A percentile compares a stretch with the other conserved stretches of the same genome.
Evolutionary conservation across 148 eudicot species (phyloP).

Genomic region (Dianthus caryophyllus): DNA sequence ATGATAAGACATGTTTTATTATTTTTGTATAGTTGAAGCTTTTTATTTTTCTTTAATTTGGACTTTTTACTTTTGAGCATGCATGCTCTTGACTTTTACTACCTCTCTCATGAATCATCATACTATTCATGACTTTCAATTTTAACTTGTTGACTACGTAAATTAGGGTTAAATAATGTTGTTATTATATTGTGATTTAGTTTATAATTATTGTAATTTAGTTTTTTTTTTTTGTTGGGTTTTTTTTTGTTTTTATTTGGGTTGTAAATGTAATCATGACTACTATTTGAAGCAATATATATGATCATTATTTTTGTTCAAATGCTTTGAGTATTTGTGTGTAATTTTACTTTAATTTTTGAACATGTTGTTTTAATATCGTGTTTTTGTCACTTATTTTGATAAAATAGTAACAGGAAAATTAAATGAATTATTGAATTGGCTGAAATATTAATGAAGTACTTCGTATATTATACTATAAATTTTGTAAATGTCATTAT

Average conservation of each 20-base stretch:
- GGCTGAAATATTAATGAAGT: no score
- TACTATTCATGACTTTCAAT: neutral
- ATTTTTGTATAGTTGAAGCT: slow-evolving; percentile 32
- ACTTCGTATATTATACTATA: no score
- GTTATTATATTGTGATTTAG: neutral
- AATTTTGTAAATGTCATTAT: no score
- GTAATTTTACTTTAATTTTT: no score
- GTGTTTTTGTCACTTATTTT: no score
- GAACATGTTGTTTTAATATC: no score
- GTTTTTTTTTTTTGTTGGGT: neutral
- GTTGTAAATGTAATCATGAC: slow-evolving; percentile 7
- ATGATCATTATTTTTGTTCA: no score
- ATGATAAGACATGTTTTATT: neutral
- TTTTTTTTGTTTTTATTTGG: neutral
- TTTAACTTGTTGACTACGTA: slow-evolving; percentile 3
- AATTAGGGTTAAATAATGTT: neutral
- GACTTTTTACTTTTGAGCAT: slow-evolving; percentile 16
- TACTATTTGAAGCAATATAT: slow-evolving; percentile 2
- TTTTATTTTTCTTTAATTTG: no score
- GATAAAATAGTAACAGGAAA: no score
- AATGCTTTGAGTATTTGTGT: no score
- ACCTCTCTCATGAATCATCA: neutral
- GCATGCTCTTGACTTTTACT: slow-evolving; percentile 3
- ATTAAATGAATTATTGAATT: no score
- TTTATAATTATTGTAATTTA: neutral